Conservation (phyloP, 805 yeast species). For the Ogataea henricii region DNA sequence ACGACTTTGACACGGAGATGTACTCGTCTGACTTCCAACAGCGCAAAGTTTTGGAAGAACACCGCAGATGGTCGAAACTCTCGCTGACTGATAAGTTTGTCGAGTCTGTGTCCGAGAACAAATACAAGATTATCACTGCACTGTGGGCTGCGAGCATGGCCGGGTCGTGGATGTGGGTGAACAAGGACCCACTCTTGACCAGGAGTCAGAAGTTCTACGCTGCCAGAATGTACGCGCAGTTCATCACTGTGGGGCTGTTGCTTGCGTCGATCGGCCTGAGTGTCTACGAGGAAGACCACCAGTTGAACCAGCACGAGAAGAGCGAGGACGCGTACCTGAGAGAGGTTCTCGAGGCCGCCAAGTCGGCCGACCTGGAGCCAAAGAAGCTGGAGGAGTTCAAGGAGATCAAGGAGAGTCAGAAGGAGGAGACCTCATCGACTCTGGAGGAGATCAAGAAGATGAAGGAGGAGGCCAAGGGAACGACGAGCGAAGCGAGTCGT, state of each 20-base stretch:
- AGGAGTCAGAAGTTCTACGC: slow-evolving; percentile 79
- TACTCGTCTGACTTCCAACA: slow-evolving; percentile 51
- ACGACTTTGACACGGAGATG: slow-evolving; percentile 59
- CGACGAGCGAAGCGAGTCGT: neutral
- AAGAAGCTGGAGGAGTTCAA: neutral
- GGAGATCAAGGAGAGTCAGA: neutral
- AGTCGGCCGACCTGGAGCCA: no score
- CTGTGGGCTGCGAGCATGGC: slow-evolving; percentile 81
- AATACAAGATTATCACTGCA: slow-evolving; percentile 66
- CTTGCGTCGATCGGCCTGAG: slow-evolving; percentile 68
- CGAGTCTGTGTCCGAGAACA: slow-evolving; percentile 52
- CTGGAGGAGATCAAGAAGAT: neutral
- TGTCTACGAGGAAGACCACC: slow-evolving; percentile 62
- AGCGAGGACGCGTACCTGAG: slow-evolving; percentile 47
- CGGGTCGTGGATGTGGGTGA: slow-evolving; percentile 75
- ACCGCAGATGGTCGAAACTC: slow-evolving; percentile 52
- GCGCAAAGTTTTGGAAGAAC: slow-evolving; percentile 46
- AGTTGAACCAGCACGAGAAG: slow-evolving; percentile 37
- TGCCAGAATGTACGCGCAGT: slow-evolving; percentile 91
- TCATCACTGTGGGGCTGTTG: slow-evolving; percentile 69
- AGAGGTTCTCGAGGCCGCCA: slow-evolving; percentile 33
- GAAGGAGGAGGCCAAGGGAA: slow-evolving; percentile 1
- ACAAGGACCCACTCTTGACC: slow-evolving; percentile 74
- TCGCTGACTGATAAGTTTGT: slow-evolving; percentile 51
- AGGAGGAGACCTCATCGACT: neutral